Conservation (phyloP, 306 rosid genomes). For the Trifolium fragiferum region DNA sequence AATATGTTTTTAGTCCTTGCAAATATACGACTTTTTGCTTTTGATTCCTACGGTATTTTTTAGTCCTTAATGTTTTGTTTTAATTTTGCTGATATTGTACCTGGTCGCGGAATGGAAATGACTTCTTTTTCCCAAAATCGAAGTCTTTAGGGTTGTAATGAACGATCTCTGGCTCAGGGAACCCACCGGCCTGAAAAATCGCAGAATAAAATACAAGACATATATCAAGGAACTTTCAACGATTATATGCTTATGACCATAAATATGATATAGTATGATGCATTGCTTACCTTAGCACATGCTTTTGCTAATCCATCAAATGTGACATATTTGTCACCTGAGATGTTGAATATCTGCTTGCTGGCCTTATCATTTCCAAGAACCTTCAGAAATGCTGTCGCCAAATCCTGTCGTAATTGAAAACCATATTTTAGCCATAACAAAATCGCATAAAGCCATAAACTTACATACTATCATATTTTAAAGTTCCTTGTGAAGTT, state of each 20-base stretch:
- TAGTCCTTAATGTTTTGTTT: background rate
- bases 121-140: conserved; percentile 92
- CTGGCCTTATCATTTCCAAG: conserved; percentile 90
- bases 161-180: conserved; percentile 92
- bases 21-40: no score
- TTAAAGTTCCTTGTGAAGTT: background rate
- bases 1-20: no score
- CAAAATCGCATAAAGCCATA: background rate
- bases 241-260: background rate
- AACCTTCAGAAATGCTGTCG: conserved; percentile 75
- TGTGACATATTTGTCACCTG: conserved; percentile 90
- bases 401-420: conserved; percentile 75
- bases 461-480: background rate
- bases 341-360: conserved; percentile 89
- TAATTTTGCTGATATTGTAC: conserved; percentile 40
- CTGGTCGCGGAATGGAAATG: conserved; percentile 98
- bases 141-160: conserved; percentile 92
- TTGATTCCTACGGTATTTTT: no score
- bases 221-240: conserved; percentile 8
- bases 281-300: conserved; percentile 79
- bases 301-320: conserved; percentile 96
- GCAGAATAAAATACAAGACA: background rate
- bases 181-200: conserved; percentile 78
- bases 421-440: conserved; percentile 33
- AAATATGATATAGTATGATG: background rate